phyloP scores from a whole-genome alignment of 805 yeast genomes.

The Wickerhamiella shivajii region DNA sequence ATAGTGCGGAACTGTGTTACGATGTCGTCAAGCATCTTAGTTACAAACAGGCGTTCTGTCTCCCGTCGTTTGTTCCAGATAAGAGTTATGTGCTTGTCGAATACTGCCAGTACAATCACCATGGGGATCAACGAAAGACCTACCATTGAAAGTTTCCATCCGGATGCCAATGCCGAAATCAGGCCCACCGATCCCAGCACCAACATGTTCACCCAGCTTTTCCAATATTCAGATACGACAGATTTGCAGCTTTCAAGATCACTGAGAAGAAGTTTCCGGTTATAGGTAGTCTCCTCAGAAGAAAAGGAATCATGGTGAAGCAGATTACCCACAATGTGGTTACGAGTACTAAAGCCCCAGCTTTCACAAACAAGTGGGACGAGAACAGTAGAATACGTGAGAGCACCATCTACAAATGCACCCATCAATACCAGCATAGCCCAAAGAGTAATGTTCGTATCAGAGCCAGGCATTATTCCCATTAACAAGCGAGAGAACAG shows the following conservation, averaged over 20 bases:
- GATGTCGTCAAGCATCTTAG: constrained; percentile 32
- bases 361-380: constrained; percentile 48
- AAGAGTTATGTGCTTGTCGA: constrained; percentile 32
- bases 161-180: constrained; percentile 61
- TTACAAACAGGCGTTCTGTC: constrained; percentile 8
- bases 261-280: constrained; percentile 57
- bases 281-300: constrained; percentile 27
- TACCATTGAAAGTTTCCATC: constrained; percentile 80
- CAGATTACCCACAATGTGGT: constrained; percentile 33
- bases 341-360: constrained; percentile 48
- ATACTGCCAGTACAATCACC: constrained; percentile 35
- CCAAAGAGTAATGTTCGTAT: constrained; percentile 37
- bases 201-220: constrained; percentile 38
- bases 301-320: constrained; percentile 22
- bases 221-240: constrained; percentile 47
- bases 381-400: constrained; percentile 34
- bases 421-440: constrained; percentile 47
- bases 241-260: constrained; percentile 67
- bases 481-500: constrained; percentile 55
- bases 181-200: constrained; percentile 45
- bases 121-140: constrained; percentile 65
- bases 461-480: constrained; percentile 38
- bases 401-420: constrained; percentile 49
- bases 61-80: constrained; percentile 14
- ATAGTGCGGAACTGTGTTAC: constrained; percentile 51